These are phyloP conservation scores for Drechslerella dactyloides DNA, from an alignment of 2,329 filamentous ascomycete genomes.

Conservation along the genomic window DNA sequence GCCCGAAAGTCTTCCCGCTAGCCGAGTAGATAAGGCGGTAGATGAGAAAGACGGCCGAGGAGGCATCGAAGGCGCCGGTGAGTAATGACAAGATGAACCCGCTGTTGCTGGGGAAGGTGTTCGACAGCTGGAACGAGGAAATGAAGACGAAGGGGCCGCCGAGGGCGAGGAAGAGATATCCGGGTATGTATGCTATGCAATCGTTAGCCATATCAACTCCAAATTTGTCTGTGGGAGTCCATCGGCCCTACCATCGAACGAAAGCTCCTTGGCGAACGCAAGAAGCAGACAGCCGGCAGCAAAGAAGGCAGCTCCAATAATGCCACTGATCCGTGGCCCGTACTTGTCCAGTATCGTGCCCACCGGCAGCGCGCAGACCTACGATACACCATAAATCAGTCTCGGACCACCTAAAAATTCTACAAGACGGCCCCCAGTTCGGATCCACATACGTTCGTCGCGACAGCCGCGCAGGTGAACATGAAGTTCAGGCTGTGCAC, in stretches of 20 bases:
- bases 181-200: slow-evolving; percentile 65
- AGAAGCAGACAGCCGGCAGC: slow-evolving; percentile 74
- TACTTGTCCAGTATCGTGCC: slow-evolving; percentile 83
- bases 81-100: slow-evolving; percentile 80
- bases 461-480: slow-evolving; percentile 89
- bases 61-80: slow-evolving; percentile 83
- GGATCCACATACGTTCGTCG: slow-evolving; percentile 69
- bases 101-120: slow-evolving; percentile 77
- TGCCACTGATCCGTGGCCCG: slow-evolving; percentile 77
- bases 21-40: slow-evolving; percentile 74
- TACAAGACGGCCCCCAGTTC: neutral
- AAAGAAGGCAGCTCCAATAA: slow-evolving; percentile 72
- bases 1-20: slow-evolving; percentile 66
- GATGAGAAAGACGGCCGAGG: slow-evolving; percentile 76
- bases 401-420: neutral
- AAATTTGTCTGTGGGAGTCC: neutral
- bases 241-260: slow-evolving; percentile 68
- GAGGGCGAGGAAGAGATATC: slow-evolving; percentile 77
- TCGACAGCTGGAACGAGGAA: slow-evolving; percentile 81
- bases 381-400: slow-evolving; percentile 9
- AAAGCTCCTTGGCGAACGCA: slow-evolving; percentile 69
- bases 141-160: slow-evolving; percentile 84
- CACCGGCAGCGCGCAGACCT: slow-evolving; percentile 77
- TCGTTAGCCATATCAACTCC: slow-evolving; percentile 16
- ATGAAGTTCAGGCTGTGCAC: slow-evolving; percentile 73